These are phyloP conservation scores for Linnemannia exigua DNA, from an alignment of 192 early-diverging fungal genomes.

Conservation along the genomic window DNA sequence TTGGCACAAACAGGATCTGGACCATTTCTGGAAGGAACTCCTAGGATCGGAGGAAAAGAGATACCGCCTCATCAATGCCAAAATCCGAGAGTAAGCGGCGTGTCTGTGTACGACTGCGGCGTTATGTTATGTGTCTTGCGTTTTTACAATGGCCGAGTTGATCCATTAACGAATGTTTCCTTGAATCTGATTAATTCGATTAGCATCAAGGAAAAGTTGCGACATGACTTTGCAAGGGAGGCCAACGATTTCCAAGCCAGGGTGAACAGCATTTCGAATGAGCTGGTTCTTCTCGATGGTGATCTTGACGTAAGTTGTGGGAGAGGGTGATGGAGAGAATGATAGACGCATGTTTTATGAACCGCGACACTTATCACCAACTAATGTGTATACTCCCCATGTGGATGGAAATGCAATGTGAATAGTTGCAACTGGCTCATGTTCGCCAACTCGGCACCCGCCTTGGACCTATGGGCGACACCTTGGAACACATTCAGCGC, in stretches of 20 bases:
- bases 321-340: not conserved
- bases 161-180: not conserved
- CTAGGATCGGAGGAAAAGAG: conserved; percentile 81
- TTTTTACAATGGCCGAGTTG: not conserved
- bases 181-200: not conserved
- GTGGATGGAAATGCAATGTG: not conserved
- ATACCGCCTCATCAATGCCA: conserved; percentile 86
- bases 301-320: conserved; percentile 75
- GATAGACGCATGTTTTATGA: not conserved
- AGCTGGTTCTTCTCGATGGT: conserved; percentile 80
- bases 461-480: conserved; percentile 64
- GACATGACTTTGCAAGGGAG: conserved; percentile 83
- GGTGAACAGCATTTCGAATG: conserved; percentile 78
- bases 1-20: conserved; percentile 75
- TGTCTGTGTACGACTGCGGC: not conserved
- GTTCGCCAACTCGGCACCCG: conserved; percentile 72
- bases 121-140: not conserved
- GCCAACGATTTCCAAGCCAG: conserved; percentile 85
- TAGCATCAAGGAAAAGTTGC: conserved; percentile 86
- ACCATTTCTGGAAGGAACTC: conserved; percentile 81
- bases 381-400: not conserved
- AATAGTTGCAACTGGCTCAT: conserved; percentile 64
- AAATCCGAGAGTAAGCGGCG: conserved; percentile 80
- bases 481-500: conserved; percentile 69
- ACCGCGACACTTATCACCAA: not conserved